Evolutionary conservation across 2,329 filamentous ascomycete species (phyloP), one percentile per base, ranked within the genome.

Genomic region (Epichloe hybrida): DNA sequence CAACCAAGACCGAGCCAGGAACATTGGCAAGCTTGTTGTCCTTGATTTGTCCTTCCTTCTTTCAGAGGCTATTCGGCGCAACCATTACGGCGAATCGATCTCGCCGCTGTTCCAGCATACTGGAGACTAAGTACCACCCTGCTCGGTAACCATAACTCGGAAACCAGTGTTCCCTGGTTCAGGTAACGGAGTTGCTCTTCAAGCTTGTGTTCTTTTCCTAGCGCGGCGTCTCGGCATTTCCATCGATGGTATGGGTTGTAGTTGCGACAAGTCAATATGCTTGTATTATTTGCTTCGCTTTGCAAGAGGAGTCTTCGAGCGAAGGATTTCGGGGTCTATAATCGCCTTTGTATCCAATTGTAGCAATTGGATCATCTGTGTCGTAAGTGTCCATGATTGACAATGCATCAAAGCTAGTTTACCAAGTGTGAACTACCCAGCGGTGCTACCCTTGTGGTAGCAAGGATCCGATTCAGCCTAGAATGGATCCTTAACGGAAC

Each of bases 71-170:
- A 97, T 98, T 59, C 80, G 93, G 60, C 82, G 93, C 61, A 97
- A 97, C 65, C 91, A 98, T 67, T 93, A 97, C 63, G 93, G 93
- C 67, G 91, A 96, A 72, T 84, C 84, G 56, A 85, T 88, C 62
- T 80, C 76, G 55, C 73, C 73, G 36, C 64, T 87, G 54, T 88
- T 87, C 67, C 83, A 86, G 64, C 81, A 84, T 58, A 77, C 79
- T 57, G 68, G 69, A 54, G 75, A 83, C 64, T 79, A 70, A 67
- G 55, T 21, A 21, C 13, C 20, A 8, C 11, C 37, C 27, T 39
- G 3, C 21, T 17, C n/a, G 4, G 11, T 34, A 20, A 35, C 23
- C 20, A 44, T 35, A 48, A 21, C 13, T 21, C 39, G 49, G 46
- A 52, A 49, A 52, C 47, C 34, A 49, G 46, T 49, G 46, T 46